These are phyloP conservation scores for Spergularia marina DNA, from an alignment of 148 eudicot species.

Conservation along the genomic window DNA sequence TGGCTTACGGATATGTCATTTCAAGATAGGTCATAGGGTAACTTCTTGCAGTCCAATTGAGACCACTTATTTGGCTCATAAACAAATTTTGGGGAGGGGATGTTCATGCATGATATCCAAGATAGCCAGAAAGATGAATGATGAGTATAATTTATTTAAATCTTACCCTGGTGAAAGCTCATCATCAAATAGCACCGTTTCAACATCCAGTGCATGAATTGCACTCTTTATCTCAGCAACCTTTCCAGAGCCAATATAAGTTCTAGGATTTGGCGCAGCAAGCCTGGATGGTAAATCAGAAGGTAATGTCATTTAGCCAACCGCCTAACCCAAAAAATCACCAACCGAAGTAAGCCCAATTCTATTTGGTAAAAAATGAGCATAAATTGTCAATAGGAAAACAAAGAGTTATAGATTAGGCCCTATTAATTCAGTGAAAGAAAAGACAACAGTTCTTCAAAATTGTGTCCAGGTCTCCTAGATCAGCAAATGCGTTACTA, in stretches of 20 bases:
- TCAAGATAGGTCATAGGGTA: too few species aligned
- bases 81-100: neutral
- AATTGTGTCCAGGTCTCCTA: too few species aligned
- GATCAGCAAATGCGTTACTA: too few species aligned
- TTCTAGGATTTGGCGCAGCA: slow-evolving; percentile 67
- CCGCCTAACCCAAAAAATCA: neutral
- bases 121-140: neutral
- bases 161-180: slow-evolving; percentile 96
- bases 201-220: slow-evolving; percentile 75
- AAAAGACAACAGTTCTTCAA: too few species aligned
- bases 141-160: slow-evolving; percentile 7
- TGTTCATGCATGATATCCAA: neutral
- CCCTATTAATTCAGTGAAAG: neutral
- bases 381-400: neutral
- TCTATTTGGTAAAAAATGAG: neutral
- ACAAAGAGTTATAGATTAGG: neutral
- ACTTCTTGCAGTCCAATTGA: neutral
- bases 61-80: neutral
- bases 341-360: neutral
- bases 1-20: too few species aligned
- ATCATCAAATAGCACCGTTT: slow-evolving; percentile 94
- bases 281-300: slow-evolving; percentile 50
- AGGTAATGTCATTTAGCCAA: slow-evolving; percentile 1
- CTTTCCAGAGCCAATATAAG: slow-evolving; percentile 94
- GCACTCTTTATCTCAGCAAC: slow-evolving; percentile 89